Base-by-base conservation (phyloP, 2,329 filamentous ascomycete genomes). In the Aspergillus japonicus region DNA sequence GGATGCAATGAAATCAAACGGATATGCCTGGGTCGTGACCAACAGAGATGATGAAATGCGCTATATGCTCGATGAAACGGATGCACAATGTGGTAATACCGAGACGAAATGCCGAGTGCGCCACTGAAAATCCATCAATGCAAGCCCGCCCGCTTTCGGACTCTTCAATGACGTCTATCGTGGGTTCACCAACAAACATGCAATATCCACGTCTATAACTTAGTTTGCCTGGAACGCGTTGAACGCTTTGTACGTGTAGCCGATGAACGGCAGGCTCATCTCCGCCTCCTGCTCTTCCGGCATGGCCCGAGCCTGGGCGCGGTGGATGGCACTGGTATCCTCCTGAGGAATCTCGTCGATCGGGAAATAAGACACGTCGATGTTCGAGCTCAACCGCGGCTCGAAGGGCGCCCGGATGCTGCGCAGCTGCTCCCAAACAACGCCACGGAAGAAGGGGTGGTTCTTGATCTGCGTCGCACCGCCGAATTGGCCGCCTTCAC, bases 331-430 rank as follows among this genome's bases (percentile, higher is more conserved):
- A 58, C 90, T 92, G 65, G 92, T 96, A 76, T 97, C 93, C 57
- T 92, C 94, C 81, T 98, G 94, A 69, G 96, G 92, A 73, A 99
- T 97, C 78, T 99, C 95, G 73, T 99, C 95, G 55, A 92, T 97
- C 10, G 95, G 95, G 87, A 99, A 99, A 82, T 99, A 98, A 50
- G 93, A 94, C 21, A 95, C 96, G 74, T 99, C 95, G 70, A 96
- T 90, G 76, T 95, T 95, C 64, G 92, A 96, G 62, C 90, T 90
- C 65, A 99, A 83, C 71, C 92, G 92, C 2, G 95, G 95, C 80
- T 98, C 94, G 74, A 99, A 99, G 0, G 95, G 95, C 60, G 95
- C 95, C 42, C 93, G 89, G 71, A 99, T 98, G 62, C 89, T 88
- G 65, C 95, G 91, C 66, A 99, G 84, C 68, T 90, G 91, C 66